Evolutionary conservation across 83 land plant species (phyloP), one percentile per base, ranked within the genome.

Genomic region (Picea mariana): DNA sequence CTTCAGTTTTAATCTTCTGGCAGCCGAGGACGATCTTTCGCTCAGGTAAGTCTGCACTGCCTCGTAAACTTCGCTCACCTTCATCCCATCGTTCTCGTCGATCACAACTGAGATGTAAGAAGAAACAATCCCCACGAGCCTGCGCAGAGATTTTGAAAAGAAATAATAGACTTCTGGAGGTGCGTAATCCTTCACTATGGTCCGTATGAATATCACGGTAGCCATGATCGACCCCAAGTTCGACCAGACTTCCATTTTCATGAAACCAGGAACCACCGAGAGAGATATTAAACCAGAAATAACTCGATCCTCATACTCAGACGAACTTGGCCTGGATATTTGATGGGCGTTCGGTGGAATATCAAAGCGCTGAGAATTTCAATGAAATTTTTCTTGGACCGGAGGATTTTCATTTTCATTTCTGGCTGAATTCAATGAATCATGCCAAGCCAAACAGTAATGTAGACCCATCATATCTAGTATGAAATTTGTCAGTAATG

Each of bases 21-120:
- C 23, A 16, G 61, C 21, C 49, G 62, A 5, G 44, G 75, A 71
- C 0, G 75, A 71, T 3, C 75, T 42, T n/a, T 77, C 24, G 80
- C 88, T 85, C 17, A 91, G 88, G 73, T 91, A 88, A 18, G 84
- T 44, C 84, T 86, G 80, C 44, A 87, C 84, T 1, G 75, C 75
- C 40, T 82, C 59, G 66, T 86, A 91, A 61, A 78, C 79, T 34
- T 34, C 34, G 34, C 34, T 34, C 34, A 34, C 34, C 34, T 34
- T 34, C 34, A 34, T 34, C 34, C 85, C 71, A 4, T 82, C 83
- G 24, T 85, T 83, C 67, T 91, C 93, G 24, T 88, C 79, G 79
- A 88, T 63, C 12, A 77, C 31, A 24, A 88, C 83, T 67, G 78
- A 64, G 85, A 91, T 76, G 82, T 86, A 83, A 20, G 90, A 90